These are phyloP conservation scores for Penicillium sp. DNA, from an alignment of 2,329 filamentous ascomycete species.

Conservation along the genomic window DNA sequence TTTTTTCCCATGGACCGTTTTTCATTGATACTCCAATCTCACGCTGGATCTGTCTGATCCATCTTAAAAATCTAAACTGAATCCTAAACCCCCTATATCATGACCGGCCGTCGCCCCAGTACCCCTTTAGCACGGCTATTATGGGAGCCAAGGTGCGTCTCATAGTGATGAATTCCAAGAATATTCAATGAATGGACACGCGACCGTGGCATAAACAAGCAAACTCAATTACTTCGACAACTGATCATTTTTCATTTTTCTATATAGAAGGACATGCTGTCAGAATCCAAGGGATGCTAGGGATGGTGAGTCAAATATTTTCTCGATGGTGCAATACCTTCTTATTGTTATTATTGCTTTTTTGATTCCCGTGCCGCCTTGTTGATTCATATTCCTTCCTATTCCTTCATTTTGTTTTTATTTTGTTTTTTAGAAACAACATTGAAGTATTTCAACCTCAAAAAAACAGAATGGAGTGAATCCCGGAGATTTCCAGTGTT, in stretches of 20 bases:
- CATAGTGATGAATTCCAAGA: not conserved
- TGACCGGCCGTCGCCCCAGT: conserved; percentile 17
- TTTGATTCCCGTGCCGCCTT: conserved; percentile 23
- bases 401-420: not conserved
- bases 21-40: not conserved
- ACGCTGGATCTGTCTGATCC: no score
- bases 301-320: conserved; percentile 29
- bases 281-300: conserved; percentile 20
- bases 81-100: not conserved
- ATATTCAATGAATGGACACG: not conserved
- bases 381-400: conserved; percentile 18
- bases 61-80: not conserved
- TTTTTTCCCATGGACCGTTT: not conserved
- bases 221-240: not conserved
- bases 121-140: conserved; percentile 29
- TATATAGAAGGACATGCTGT: conserved; percentile 16
- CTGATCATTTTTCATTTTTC: not conserved
- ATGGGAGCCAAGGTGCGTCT: conserved; percentile 35
- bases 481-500: not conserved
- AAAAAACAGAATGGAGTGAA: conserved; percentile 1
- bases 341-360: conserved; percentile 5
- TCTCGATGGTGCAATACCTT: conserved; percentile 24
- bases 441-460: not conserved
- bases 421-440: not conserved
- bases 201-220: conserved; percentile 1